Conservation (phyloP, 106 monocot genomes). For the Amphibolis antarctica region DNA sequence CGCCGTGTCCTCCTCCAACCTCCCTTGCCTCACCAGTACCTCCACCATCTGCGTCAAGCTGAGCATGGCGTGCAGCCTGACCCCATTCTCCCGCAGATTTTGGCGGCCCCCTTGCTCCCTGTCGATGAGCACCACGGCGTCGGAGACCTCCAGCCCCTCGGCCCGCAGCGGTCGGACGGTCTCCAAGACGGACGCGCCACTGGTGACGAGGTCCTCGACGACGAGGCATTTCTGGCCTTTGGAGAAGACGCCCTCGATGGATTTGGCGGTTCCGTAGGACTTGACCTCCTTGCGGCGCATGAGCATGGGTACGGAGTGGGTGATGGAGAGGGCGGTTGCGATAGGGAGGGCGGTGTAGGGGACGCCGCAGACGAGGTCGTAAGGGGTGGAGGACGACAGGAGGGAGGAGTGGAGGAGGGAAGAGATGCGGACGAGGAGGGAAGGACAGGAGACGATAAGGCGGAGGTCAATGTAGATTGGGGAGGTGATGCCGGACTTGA, state of each 20-base stretch:
- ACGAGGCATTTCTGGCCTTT: slow-evolving; percentile 57
- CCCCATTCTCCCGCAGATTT: slow-evolving; percentile 61
- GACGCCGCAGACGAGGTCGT: slow-evolving; percentile 85
- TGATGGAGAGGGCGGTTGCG: slow-evolving; percentile 70
- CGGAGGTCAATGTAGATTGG: slow-evolving; percentile 99
- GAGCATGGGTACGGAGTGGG: slow-evolving; percentile 64
- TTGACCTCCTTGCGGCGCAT: slow-evolving; percentile 97
- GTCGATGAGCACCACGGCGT: slow-evolving; percentile 82
- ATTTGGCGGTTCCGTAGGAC: slow-evolving; percentile 50
- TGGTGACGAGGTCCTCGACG: slow-evolving; percentile 91
- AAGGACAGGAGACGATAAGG: slow-evolving; percentile 58
- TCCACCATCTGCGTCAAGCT: slow-evolving; percentile 51
- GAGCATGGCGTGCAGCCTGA: slow-evolving; percentile 51
- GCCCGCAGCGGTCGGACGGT: slow-evolving; percentile 60
- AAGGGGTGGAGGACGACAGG: slow-evolving; percentile 33
- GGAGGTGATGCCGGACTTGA: slow-evolving; percentile 87
- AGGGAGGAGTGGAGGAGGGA: slow-evolving; percentile 22
- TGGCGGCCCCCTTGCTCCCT: slow-evolving; percentile 85
- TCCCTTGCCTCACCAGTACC: slow-evolving; percentile 48
- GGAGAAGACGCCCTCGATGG: slow-evolving; percentile 62
- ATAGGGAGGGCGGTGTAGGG: slow-evolving; percentile 96
- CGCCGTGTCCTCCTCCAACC: slow-evolving; percentile 39
- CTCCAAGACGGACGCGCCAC: slow-evolving; percentile 90
- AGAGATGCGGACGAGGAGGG: slow-evolving; percentile 40
- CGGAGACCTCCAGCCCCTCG: slow-evolving; percentile 48